Conservation (phyloP, 495 filamentous ascomycete species). For the Daldinia vernicosa region DNA sequence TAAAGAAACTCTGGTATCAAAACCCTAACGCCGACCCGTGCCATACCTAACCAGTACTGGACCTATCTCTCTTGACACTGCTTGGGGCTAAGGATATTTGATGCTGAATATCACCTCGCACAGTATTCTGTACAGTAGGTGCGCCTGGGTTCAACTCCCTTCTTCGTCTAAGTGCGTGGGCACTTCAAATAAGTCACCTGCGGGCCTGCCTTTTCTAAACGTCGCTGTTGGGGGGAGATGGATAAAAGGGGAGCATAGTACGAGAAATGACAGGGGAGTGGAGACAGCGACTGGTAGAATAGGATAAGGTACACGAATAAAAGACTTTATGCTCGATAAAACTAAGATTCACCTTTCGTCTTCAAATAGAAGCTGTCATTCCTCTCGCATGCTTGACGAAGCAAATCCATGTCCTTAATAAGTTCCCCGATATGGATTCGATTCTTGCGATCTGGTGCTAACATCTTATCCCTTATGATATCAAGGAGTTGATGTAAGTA, state of each 20-base stretch:
- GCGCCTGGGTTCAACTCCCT: no score
- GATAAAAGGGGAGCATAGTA: no score
- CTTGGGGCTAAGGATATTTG: not conserved
- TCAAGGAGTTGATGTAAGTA: conserved; percentile 34
- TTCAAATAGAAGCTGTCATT: conserved; percentile 23
- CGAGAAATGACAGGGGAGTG: no score
- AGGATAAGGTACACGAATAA: no score
- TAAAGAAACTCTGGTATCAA: not conserved
- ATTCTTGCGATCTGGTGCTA: conserved; percentile 21
- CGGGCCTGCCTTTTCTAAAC: no score
- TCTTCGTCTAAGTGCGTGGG: no score
- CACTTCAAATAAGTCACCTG: no score
- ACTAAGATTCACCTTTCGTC: conserved; percentile 1
- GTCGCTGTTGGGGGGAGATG: no score
- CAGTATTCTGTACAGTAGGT: no score
- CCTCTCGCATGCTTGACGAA: conserved; percentile 9
- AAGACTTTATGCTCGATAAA: no score
- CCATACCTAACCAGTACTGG: no score
- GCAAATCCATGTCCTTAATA: conserved; percentile 9
- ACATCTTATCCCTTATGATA: conserved; percentile 32
- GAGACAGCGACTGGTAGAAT: no score
- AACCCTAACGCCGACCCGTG: not conserved
- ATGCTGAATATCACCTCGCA: not conserved
- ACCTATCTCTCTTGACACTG: not conserved
- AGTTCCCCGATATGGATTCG: conserved; percentile 4